Percentiles rank a stretch among this genome's conserved stretches.
These are phyloP conservation scores for Tilletia indica DNA, from an alignment of 1,284 basidiomycete species.

Conservation along the genomic window DNA sequence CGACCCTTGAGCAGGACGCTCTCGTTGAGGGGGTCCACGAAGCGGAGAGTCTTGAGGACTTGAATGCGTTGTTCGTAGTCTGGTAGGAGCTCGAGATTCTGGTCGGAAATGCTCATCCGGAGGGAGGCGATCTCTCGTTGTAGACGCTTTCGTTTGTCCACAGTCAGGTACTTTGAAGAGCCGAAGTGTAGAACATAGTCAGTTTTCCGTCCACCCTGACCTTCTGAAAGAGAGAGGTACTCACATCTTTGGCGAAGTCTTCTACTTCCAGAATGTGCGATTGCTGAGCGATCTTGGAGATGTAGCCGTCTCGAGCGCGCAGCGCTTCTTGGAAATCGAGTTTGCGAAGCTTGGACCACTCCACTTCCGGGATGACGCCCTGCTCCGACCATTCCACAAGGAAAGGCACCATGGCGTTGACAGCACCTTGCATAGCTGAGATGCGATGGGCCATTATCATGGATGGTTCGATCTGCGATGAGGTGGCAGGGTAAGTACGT, in stretches of 20 bases:
- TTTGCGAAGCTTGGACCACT: slow-evolving; percentile 78
- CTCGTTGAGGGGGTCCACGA: slow-evolving; percentile 64
- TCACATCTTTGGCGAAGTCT: slow-evolving; percentile 19
- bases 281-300: slow-evolving; percentile 49
- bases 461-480: slow-evolving; percentile 57
- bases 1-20: slow-evolving; percentile 94
- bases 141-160: slow-evolving; percentile 75
- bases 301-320: slow-evolving; percentile 64
- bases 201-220: neutral
- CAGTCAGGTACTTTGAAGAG: slow-evolving; percentile 66
- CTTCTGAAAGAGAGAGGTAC: neutral
- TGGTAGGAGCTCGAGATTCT: slow-evolving; percentile 92
- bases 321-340: slow-evolving; percentile 89
- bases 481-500: neutral
- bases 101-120: slow-evolving; percentile 62
- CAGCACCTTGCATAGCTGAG: slow-evolving; percentile 61
- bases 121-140: slow-evolving; percentile 67
- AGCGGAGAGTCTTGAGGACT: slow-evolving; percentile 77
- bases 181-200: neutral
- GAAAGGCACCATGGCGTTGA: slow-evolving; percentile 26
- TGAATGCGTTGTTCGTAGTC: slow-evolving; percentile 93
- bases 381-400: slow-evolving; percentile 52
- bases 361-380: slow-evolving; percentile 55
- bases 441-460: slow-evolving; percentile 62
- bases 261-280: slow-evolving; percentile 26